These are phyloP conservation scores for Pelargonium australe DNA, from an alignment of 441 rosid genomes.

Conservation along the genomic window DNA sequence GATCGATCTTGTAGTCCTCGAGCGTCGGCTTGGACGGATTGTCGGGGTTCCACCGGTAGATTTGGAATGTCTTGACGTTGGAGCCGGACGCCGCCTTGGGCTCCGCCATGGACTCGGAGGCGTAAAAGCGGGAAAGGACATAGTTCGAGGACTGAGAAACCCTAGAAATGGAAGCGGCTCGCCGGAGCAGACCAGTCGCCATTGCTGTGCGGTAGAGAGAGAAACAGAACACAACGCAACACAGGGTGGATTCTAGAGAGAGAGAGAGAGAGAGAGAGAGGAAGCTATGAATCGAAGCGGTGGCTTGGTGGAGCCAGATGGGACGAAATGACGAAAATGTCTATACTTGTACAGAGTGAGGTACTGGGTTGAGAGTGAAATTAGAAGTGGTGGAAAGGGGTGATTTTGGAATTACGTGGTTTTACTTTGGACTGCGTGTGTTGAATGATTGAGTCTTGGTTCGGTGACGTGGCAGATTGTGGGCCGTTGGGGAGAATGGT, in stretches of 20 bases:
- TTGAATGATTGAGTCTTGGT: too few relatives aligned
- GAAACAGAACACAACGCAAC: background rate
- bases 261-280: too few relatives aligned
- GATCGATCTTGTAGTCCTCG: constrained; percentile 61
- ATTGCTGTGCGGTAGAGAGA: background rate
- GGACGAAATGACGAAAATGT: constrained; percentile 8
- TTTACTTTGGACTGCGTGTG: too few relatives aligned
- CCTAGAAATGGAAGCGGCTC: constrained; percentile 36
- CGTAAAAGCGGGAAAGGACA: constrained; percentile 35
- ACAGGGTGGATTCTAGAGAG: too few relatives aligned
- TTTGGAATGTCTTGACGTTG: constrained; percentile 65
- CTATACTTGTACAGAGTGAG: too few relatives aligned
- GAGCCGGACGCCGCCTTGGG: constrained; percentile 29
- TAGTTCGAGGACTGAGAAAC: constrained; percentile 23
- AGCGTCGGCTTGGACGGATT: constrained; percentile 66
- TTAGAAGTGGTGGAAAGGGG: too few relatives aligned
- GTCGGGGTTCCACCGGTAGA: constrained; percentile 91
- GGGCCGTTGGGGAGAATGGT: too few relatives aligned
- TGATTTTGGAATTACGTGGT: too few relatives aligned
- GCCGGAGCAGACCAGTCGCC: constrained; percentile 31
- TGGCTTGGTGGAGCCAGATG: too few relatives aligned
- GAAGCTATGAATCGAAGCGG: background rate
- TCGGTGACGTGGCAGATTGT: too few relatives aligned
- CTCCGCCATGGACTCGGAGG: constrained; percentile 26
- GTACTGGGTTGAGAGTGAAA: too few relatives aligned